These are phyloP conservation scores for Talaromyces adpressus DNA, from an alignment of 495 filamentous ascomycete species.

Conservation along the genomic window DNA sequence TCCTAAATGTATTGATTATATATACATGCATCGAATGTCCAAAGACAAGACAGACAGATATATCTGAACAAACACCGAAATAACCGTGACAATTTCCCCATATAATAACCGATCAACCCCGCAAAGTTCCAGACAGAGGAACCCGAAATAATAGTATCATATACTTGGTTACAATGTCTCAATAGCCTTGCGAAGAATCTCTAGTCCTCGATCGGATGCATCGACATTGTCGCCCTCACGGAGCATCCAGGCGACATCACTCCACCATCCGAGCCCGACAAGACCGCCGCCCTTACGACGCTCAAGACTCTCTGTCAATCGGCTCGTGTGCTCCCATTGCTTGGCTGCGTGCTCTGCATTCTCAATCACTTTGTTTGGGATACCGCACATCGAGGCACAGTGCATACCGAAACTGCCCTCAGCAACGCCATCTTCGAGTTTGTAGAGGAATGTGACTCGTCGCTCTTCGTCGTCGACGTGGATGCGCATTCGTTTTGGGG, in stretches of 20 bases:
- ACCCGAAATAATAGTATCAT: not conserved
- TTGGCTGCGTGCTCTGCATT: constrained; percentile 83
- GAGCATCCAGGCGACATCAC: constrained; percentile 82
- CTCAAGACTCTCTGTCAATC: constrained; percentile 82
- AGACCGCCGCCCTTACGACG: constrained; percentile 66
- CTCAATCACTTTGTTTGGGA: constrained; percentile 74
- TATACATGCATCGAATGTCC: not conserved
- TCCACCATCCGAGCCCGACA: constrained; percentile 81
- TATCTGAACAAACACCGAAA: not conserved
- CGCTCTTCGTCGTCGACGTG: constrained; percentile 80
- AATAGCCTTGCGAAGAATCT: constrained; percentile 71
- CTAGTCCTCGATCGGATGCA: constrained; percentile 46
- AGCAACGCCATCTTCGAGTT: constrained; percentile 88
- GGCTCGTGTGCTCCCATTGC: constrained; percentile 91
- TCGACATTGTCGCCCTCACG: constrained; percentile 36
- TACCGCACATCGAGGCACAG: constrained; percentile 97
- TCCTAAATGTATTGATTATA: not conserved
- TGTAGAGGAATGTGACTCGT: constrained; percentile 90
- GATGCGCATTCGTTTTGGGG: constrained; percentile 84
- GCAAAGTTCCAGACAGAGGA: not conserved
- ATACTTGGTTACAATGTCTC: constrained; percentile 52
- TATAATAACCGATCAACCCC: not conserved
- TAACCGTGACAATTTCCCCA: not conserved
- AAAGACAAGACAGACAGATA: not conserved
- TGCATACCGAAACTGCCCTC: constrained; percentile 99